phyloP scores from a whole-genome alignment of 1,139 yeast genomes.

The Hansenula anomala region DNA sequence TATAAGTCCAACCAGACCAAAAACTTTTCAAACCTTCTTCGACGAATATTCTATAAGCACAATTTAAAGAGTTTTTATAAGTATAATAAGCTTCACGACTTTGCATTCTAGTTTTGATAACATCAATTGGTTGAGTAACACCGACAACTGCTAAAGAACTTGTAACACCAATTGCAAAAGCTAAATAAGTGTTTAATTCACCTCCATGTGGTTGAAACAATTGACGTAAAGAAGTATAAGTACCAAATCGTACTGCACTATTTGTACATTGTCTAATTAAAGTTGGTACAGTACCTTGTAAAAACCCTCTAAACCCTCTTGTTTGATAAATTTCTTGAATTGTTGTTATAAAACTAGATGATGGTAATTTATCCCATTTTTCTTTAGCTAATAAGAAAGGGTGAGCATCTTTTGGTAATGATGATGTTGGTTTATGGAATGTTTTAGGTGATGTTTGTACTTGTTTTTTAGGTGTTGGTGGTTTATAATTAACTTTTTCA shows the following conservation, averaged over 20 bases:
- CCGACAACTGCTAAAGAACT: slow-evolving; percentile 66
- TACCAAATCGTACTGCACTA: slow-evolving; percentile 78
- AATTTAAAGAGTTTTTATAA: slow-evolving; percentile 65
- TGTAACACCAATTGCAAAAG: slow-evolving; percentile 52
- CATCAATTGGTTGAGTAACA: slow-evolving; percentile 88
- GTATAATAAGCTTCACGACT: slow-evolving; percentile 55
- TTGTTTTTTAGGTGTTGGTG: background rate
- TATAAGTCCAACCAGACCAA: slow-evolving; percentile 79
- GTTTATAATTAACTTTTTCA: too few species aligned
- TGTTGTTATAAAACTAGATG: slow-evolving; percentile 48
- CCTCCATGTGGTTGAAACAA: slow-evolving; percentile 46
- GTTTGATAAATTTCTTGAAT: slow-evolving; percentile 62
- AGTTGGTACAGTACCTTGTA: slow-evolving; percentile 81
- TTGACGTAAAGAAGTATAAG: slow-evolving; percentile 76
- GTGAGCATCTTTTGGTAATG: slow-evolving; percentile 12
- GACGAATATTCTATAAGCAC: slow-evolving; percentile 67
- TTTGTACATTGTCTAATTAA: slow-evolving; percentile 72
- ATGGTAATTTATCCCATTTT: slow-evolving; percentile 48
- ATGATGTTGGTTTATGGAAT: slow-evolving; percentile 15
- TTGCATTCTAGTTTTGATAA: slow-evolving; percentile 85
- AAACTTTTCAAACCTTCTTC: slow-evolving; percentile 62
- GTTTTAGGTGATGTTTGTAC: slow-evolving; percentile 4
- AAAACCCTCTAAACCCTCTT: slow-evolving; percentile 76
- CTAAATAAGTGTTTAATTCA: slow-evolving; percentile 36
- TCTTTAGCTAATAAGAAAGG: slow-evolving; percentile 24